Evolutionary conservation across 768 basidiomycete genomes (phyloP), one percentile per base, ranked within the genome.

Genomic region (Brasilioporus rufonigricans): DNA sequence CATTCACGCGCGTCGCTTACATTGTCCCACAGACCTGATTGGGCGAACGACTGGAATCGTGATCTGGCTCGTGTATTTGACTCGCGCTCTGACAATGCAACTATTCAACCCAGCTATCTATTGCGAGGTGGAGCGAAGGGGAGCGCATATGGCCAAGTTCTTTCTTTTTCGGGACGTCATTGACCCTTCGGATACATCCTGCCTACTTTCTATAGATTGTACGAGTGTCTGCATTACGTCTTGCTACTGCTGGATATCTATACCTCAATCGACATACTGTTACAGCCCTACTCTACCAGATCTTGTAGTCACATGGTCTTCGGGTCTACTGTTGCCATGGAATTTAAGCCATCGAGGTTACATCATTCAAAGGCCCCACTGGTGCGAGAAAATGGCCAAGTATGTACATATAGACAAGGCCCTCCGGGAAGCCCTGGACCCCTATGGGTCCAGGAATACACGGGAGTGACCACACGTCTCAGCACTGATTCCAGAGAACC

Each of bases 41-140:
- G 59, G 58, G 57, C 56, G n/a, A 51, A 50, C 21, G 64, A 66
- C 35, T 66, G 66, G 66, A 41, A 59, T n/a, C 47, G 49, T 11
- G 53, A 60, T 35, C 32, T 55, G 21, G 1, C 9, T n/a, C 52
- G 46, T 45, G 49, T 54, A 48, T 58, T 58, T 49, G 53, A 52
- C 38, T 51, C 46, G 31, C 46, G 46, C 36, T 46, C 56, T 50
- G 47, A 52, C 19, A 31, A 35, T 19, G 10, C 46, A 16, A 9
- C 35, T 40, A 21, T 49, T 45, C 56, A 50, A 50, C 39, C 50
- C 21, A 44, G 44, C 24, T 55, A 33, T 33, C 9, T 44, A 33
- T 39, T 47, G 19, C 61, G 54, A 46, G 47, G 50, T 9, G 44
- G 36, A 32, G 51, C 50, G 27, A 44, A 39, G 18, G 54, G 24